Evolutionary conservation across 2,329 filamentous ascomycete species (phyloP).

Genomic region (Aspergillus tanneri): DNA sequence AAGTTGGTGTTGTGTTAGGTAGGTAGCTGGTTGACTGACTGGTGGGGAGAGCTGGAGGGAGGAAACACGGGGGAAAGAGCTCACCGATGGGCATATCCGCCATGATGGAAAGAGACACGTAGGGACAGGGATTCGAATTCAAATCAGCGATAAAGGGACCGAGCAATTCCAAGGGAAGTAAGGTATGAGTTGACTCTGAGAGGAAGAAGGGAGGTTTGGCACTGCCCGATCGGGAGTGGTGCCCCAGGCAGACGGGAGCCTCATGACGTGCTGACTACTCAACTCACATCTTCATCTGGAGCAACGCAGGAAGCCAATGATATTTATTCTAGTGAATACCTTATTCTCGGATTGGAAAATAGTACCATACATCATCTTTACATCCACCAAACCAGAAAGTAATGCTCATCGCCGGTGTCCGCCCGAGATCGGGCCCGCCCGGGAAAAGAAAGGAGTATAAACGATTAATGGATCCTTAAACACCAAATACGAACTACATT

Average conservation of each 20-base stretch:
- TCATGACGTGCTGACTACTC: neutral
- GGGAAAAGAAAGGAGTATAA: neutral
- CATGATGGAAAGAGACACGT: conserved; percentile 33
- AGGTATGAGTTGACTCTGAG: neutral
- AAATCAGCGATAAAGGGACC: conserved; percentile 13
- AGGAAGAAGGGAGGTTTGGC: neutral
- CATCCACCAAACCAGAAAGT: neutral
- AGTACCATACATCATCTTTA: no score
- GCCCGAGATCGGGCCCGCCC: conserved; percentile 22
- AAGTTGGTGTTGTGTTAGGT: no score
- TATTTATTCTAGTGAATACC: no score
- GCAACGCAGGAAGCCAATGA: neutral
- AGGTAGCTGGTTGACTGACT: conserved; percentile 28
- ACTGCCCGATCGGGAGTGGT: neutral
- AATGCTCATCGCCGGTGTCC: conserved; percentile 8
- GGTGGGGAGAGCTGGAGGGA: conserved; percentile 24
- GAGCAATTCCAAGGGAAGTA: neutral
- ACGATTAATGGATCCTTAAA: conserved; percentile 9
- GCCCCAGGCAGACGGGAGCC: neutral
- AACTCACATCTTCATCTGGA: no score
- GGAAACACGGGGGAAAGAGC: conserved; percentile 22
- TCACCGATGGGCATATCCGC: conserved; percentile 53
- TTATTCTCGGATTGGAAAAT: no score
- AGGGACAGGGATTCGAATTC: conserved; percentile 14
- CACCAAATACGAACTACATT: neutral